Conservation (phyloP, 2,329 filamentous ascomycete genomes). For the Chaetothyriales sp. region DNA sequence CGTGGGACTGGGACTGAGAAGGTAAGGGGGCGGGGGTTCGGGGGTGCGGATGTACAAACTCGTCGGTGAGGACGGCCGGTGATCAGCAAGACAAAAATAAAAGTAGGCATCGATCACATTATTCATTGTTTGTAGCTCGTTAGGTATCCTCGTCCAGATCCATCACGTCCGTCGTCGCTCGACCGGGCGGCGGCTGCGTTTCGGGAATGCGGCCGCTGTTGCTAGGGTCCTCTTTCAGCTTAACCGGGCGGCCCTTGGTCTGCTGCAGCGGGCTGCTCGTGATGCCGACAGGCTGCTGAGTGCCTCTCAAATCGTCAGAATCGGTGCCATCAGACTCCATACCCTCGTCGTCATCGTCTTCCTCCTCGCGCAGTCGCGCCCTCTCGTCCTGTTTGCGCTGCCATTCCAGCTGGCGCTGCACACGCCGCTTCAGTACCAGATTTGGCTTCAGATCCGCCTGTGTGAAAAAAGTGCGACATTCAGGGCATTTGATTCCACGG, state of each 20-base stretch:
- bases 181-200: background rate
- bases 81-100: background rate
- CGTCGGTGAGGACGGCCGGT: background rate
- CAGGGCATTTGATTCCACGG: constrained; percentile 25
- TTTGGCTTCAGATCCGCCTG: constrained; percentile 26
- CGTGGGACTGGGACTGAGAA: too few species aligned
- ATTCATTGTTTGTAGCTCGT: too few species aligned
- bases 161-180: background rate
- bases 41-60: too few species aligned
- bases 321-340: constrained; percentile 8
- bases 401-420: constrained; percentile 22
- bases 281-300: constrained; percentile 9
- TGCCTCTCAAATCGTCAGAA: constrained; percentile 15
- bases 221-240: background rate
- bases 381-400: constrained; percentile 12
- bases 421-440: constrained; percentile 25
- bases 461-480: constrained; percentile 26
- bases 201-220: background rate
- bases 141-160: background rate
- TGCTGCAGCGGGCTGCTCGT: constrained; percentile 7
- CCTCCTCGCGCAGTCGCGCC: constrained; percentile 16
- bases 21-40: too few species aligned
- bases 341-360: constrained; percentile 18
- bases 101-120: background rate
- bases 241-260: background rate